Evolutionary conservation across 345 rosid genomes (phyloP).

Genomic region (Populus alba): DNA sequence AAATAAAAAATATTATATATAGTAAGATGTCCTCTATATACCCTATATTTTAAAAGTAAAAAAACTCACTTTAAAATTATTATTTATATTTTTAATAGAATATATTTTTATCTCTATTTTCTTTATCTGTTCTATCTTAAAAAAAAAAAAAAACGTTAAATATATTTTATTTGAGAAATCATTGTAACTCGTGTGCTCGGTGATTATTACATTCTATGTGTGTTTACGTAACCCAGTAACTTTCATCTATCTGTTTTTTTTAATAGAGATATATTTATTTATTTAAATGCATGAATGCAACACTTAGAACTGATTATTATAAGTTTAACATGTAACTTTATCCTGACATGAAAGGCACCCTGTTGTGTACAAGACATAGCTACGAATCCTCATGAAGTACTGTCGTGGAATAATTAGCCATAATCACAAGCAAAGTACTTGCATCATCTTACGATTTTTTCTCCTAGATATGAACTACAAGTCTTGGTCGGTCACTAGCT

Average conservation of each 20-base stretch:
- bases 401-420: not conserved
- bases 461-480: not conserved
- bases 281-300: not conserved
- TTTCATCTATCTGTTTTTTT: not conserved
- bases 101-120: no score
- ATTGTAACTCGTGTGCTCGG: not conserved
- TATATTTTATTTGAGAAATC: not conserved
- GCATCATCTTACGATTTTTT: not conserved
- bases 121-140: no score
- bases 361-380: not conserved
- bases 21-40: no score
- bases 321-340: not conserved
- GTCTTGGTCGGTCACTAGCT: not conserved
- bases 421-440: conserved; percentile 10
- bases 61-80: no score
- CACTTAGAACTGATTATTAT: not conserved
- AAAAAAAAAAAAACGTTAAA: not conserved
- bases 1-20: no score
- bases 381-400: not conserved
- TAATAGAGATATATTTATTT: not conserved
- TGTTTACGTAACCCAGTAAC: not conserved
- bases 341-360: not conserved
- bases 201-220: not conserved
- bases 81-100: no score
- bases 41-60: no score